A percentile compares a stretch with the other conserved stretches of the same genome.
These are phyloP conservation scores for Podospora bellae-mahoneyi DNA, from an alignment of 495 filamentous ascomycete genomes.

Conservation along the genomic window DNA sequence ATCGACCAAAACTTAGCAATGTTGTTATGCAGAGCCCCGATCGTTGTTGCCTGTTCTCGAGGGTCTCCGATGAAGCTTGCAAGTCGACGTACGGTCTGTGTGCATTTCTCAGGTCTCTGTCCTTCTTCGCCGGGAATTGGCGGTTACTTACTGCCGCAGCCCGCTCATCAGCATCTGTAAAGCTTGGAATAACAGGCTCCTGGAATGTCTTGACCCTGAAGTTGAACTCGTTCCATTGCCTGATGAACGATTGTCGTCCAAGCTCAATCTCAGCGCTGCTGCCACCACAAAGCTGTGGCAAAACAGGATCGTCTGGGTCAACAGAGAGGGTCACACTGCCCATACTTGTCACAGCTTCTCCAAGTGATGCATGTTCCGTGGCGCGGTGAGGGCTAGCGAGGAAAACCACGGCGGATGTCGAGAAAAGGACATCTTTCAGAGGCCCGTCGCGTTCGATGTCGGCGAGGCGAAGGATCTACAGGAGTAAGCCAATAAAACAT, in stretches of 20 bases:
- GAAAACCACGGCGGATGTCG: slow-evolving; percentile 33
- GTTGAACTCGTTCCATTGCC: slow-evolving; percentile 37
- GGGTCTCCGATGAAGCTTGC: slow-evolving; percentile 36
- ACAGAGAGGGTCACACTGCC: slow-evolving; percentile 27
- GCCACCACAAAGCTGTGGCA: slow-evolving; percentile 33
- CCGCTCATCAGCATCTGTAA: slow-evolving; percentile 19
- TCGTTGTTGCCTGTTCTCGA: slow-evolving; percentile 33
- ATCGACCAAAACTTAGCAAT: slow-evolving; percentile 33
- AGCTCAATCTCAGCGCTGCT: slow-evolving; percentile 26
- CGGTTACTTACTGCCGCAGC: slow-evolving; percentile 24
- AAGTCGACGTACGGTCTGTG: slow-evolving; percentile 26
- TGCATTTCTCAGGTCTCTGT: slow-evolving; percentile 3
- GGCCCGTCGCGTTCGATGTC: slow-evolving; percentile 30
- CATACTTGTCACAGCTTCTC: slow-evolving; percentile 36
- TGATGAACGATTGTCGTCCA: slow-evolving; percentile 29
- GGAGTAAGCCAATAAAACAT: slow-evolving; percentile 11
- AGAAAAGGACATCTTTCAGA: slow-evolving; percentile 30
- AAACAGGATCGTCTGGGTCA: slow-evolving; percentile 26
- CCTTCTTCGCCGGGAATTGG: not conserved
- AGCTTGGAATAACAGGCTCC: slow-evolving; percentile 28
- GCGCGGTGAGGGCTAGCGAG: slow-evolving; percentile 37
- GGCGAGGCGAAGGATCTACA: slow-evolving; percentile 32
- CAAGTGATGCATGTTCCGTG: slow-evolving; percentile 27
- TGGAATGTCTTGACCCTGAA: slow-evolving; percentile 41
- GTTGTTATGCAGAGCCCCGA: slow-evolving; percentile 31